Percentiles rank a stretch among this genome's conserved stretches.
These are phyloP conservation scores for Fusarium virguliforme DNA, from an alignment of 2,329 filamentous ascomycete genomes.

Conservation along the genomic window DNA sequence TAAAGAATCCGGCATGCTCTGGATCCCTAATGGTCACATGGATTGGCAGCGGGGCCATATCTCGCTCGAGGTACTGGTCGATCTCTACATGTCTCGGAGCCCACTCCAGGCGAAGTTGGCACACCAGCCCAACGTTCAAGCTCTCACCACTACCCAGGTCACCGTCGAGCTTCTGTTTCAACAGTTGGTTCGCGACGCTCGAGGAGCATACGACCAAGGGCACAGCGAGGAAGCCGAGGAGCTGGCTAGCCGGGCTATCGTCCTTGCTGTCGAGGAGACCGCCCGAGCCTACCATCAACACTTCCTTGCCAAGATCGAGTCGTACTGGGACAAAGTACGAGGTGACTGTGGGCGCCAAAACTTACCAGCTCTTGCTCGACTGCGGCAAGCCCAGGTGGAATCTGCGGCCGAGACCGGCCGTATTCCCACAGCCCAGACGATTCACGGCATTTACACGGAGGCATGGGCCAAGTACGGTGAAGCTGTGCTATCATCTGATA, in stretches of 20 bases:
- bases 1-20: constrained; percentile 13
- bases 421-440: constrained; percentile 23
- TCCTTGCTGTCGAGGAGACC: constrained; percentile 14
- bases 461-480: constrained; percentile 16
- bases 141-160: constrained; percentile 14
- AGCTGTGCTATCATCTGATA: not conserved
- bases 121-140: constrained; percentile 7
- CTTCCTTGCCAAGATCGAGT: constrained; percentile 21
- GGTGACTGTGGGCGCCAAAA: constrained; percentile 5
- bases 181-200: not conserved
- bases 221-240: not conserved
- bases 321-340: constrained; percentile 15
- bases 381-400: constrained; percentile 11
- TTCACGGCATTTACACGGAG: constrained; percentile 19
- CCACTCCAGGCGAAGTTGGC: constrained; percentile 5
- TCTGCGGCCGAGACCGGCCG: constrained; percentile 4
- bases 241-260: not conserved
- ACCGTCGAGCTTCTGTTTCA: constrained; percentile 19
- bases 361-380: not conserved
- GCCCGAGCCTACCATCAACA: constrained; percentile 22
- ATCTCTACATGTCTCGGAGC: constrained; percentile 19
- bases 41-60: constrained; percentile 12
- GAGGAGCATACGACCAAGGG: constrained; percentile 1
- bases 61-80: constrained; percentile 9
- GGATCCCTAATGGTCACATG: constrained; percentile 10